Conservation (phyloP, 2,329 filamentous ascomycete genomes). For the Thielaviopsis ethacetica region DNA sequence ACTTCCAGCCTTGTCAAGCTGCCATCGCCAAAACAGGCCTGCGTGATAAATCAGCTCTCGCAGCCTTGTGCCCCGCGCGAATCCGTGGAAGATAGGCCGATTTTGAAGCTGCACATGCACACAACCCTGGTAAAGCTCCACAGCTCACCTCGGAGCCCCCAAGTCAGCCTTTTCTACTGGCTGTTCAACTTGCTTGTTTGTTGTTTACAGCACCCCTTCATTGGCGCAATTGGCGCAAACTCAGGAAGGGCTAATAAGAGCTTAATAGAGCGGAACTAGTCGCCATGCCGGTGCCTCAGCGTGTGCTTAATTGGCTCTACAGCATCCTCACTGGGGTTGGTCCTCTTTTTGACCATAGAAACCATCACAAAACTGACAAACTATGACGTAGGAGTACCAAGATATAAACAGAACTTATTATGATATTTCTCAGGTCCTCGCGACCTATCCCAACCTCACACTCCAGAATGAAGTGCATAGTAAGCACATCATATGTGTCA, state of each 20-base stretch:
- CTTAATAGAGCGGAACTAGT: not conserved
- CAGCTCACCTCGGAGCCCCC: not conserved
- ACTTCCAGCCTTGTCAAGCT: not conserved
- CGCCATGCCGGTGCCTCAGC: constrained; percentile 62
- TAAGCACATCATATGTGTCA: constrained; percentile 26
- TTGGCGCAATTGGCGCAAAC: not conserved
- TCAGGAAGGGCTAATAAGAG: not conserved
- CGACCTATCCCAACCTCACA: constrained; percentile 61
- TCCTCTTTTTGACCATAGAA: not conserved
- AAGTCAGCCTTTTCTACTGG: not conserved
- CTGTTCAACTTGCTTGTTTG: not conserved
- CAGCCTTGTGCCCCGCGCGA: not conserved
- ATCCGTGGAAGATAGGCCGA: not conserved
- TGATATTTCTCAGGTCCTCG: constrained; percentile 70
- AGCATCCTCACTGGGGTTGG: constrained; percentile 66
- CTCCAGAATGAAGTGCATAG: constrained; percentile 92
- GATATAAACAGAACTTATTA: constrained; percentile 87
- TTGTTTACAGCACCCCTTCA: not conserved
- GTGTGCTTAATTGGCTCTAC: constrained; percentile 89
- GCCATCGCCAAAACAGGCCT: not conserved
- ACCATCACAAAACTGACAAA: not conserved
- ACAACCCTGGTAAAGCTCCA: not conserved
- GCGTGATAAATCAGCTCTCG: not conserved
- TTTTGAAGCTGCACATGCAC: not conserved
- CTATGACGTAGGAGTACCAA: constrained; percentile 57